Conservation (phyloP, 805 yeast species). For the Candida jianshihensis region DNA sequence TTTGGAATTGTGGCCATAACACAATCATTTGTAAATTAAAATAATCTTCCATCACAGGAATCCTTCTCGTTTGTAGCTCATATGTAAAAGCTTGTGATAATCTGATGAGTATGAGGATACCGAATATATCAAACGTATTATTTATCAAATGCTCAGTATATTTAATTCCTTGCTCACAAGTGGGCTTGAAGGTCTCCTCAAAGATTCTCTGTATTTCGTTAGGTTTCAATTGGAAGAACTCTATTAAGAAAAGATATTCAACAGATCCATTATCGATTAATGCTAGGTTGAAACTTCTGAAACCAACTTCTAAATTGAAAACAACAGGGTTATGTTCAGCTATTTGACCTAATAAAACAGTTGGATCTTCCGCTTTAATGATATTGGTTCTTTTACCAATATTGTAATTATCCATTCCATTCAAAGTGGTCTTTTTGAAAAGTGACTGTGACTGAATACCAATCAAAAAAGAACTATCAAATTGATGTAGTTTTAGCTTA, state of each 20-base stretch:
- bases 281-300: constrained; percentile 66
- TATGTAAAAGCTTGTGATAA: constrained; percentile 58
- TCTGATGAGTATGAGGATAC: constrained; percentile 69
- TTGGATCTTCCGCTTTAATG: constrained; percentile 44
- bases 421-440: constrained; percentile 7
- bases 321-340: constrained; percentile 69
- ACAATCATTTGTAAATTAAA: constrained; percentile 55
- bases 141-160: constrained; percentile 36
- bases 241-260: constrained; percentile 67
- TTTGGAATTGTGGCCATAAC: constrained; percentile 85
- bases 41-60: constrained; percentile 68
- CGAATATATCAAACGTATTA: constrained; percentile 63
- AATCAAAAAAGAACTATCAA: constrained; percentile 50
- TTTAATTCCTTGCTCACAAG: constrained; percentile 41
- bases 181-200: constrained; percentile 45
- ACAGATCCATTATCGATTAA: constrained; percentile 69
- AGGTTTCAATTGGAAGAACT: constrained; percentile 49
- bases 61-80: constrained; percentile 59
- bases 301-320: constrained; percentile 68
- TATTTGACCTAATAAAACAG: constrained; percentile 74
- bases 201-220: constrained; percentile 39
- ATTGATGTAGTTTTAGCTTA: constrained; percentile 45
- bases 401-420: constrained; percentile 23
- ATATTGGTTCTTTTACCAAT: constrained; percentile 48
- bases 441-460: constrained; percentile 29